Base-by-base conservation (phyloP, 2,329 filamentous ascomycete species). In the Shiraia bambusicola region DNA sequence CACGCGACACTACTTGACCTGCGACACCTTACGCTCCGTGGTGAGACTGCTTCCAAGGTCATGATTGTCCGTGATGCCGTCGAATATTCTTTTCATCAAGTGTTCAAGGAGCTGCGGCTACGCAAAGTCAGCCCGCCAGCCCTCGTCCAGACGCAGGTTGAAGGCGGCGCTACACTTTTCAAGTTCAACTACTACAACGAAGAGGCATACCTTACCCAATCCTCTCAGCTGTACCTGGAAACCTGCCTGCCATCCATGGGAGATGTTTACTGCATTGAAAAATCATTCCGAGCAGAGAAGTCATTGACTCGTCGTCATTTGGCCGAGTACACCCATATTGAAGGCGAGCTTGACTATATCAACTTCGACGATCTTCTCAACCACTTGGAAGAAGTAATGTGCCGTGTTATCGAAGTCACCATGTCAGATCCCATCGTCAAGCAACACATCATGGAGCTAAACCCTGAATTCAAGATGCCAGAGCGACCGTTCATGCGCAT, bases 221-320 rank as follows among this genome's bases (percentile, higher is more conserved):
- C 91, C 3, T 95, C 88, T 25, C 93, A 98, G 72, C 82, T 98
- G 39, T 98, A 98, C 73, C 86, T 98, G 45, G 93, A 98, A 77
- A 98, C 93, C 24, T 89, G 86, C 54, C 76, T 98, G 24, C 89
- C 92, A 9, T 88, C 86, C 37, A 79, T 97, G 61, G 93, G 93
- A 57, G 88, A 96, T 67, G 90, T 96, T 38, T 98, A 94, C 80
- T 97, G 92, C 68, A 92, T 98, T 61, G 91, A 95, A 72, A 95
- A 95, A 71, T 97, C 92, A 2, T 98, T 98, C 84, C 91, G 93
- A 49, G 93, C 93, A 11, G 93, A 98, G 73, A 96, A 96, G 75
- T 92, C 86, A 6, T 78, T 97, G 43, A 98, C 93, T 35, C 87
- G 93, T 49, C 88, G 93, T 63, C 93, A 98, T 69, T 74, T 98